These are phyloP conservation scores for Xylariales sp. DNA, from an alignment of 2,329 filamentous ascomycete species.

Conservation along the genomic window DNA sequence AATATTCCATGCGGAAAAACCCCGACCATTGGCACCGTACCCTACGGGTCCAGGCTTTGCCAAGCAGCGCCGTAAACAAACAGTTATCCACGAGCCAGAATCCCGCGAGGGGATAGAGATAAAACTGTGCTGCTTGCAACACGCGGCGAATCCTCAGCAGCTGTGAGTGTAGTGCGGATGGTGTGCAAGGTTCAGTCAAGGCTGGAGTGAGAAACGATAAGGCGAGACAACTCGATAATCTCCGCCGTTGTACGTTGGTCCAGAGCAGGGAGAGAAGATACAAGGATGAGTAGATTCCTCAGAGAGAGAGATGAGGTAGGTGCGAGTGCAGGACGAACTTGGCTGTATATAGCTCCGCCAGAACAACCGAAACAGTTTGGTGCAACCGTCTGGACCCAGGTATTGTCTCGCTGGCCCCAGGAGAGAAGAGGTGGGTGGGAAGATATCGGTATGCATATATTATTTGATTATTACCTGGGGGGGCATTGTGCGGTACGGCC, in stretches of 20 bases:
- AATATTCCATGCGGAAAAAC: no score
- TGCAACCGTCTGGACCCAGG: conserved; percentile 12
- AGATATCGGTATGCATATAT: conserved; percentile 7
- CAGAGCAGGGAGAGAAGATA: conserved; percentile 8
- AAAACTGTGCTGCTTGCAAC: no score
- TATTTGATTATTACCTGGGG: conserved; percentile 3
- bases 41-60: no score
- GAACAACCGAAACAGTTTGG: conserved; percentile 13
- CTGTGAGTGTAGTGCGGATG: neutral
- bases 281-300: conserved; percentile 8
- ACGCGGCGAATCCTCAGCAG: no score
- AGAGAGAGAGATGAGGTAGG: conserved; percentile 9
- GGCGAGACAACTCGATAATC: conserved; percentile 15
- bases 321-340: conserved; percentile 12
- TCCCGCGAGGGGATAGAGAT: no score
- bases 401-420: conserved; percentile 11
- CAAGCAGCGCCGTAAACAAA: no score
- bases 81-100: no score
- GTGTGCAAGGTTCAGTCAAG: conserved; percentile 7
- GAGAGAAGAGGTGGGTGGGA: conserved; percentile 1
- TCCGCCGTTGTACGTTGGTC: conserved; percentile 16
- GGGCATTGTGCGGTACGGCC: conserved; percentile 6
- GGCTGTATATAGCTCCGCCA: conserved; percentile 13
- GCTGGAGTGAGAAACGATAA: conserved; percentile 7
- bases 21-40: no score